These are phyloP conservation scores for Amaranthus hypochondriacus DNA, from an alignment of 148 eudicot genomes.

Conservation along the genomic window DNA sequence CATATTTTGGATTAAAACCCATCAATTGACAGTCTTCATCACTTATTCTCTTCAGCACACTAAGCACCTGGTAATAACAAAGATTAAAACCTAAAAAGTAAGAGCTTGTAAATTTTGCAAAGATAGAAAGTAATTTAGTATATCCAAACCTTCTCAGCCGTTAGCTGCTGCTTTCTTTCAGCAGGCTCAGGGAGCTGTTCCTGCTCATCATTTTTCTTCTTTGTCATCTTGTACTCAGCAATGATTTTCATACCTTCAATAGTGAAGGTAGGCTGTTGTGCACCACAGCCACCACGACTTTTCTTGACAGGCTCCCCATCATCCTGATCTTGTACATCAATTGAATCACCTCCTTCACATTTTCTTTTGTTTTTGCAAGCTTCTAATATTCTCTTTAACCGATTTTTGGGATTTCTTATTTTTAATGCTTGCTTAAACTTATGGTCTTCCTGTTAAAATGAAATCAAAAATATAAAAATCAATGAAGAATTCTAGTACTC, in stretches of 20 bases:
- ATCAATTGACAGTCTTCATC: constrained; percentile 65
- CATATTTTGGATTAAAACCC: constrained; percentile 64
- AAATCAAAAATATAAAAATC: constrained; percentile 5
- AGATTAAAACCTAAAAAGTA: neutral
- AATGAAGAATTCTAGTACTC: neutral
- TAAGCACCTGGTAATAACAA: constrained; percentile 44
- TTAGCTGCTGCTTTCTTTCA: constrained; percentile 57
- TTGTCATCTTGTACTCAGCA: constrained; percentile 59
- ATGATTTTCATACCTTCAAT: constrained; percentile 74
- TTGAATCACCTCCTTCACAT: constrained; percentile 96
- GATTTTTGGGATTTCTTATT: constrained; percentile 79
- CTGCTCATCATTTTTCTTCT: constrained; percentile 63
- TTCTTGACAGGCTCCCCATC: constrained; percentile 55
- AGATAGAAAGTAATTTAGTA: neutral
- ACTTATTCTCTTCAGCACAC: constrained; percentile 60
- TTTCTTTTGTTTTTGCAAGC: constrained; percentile 87
- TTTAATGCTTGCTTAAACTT: constrained; percentile 87
- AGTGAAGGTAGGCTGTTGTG: constrained; percentile 67
- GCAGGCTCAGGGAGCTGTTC: constrained; percentile 82
- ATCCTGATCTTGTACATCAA: constrained; percentile 64
- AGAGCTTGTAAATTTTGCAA: neutral
- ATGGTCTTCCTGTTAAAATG: constrained; percentile 59
- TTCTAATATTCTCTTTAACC: constrained; percentile 79
- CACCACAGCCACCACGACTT: constrained; percentile 73
- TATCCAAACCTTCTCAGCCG: constrained; percentile 54